phyloP scores from a whole-genome alignment of 176 grass and related monocot genomes.

The Lolium rigidum region DNA sequence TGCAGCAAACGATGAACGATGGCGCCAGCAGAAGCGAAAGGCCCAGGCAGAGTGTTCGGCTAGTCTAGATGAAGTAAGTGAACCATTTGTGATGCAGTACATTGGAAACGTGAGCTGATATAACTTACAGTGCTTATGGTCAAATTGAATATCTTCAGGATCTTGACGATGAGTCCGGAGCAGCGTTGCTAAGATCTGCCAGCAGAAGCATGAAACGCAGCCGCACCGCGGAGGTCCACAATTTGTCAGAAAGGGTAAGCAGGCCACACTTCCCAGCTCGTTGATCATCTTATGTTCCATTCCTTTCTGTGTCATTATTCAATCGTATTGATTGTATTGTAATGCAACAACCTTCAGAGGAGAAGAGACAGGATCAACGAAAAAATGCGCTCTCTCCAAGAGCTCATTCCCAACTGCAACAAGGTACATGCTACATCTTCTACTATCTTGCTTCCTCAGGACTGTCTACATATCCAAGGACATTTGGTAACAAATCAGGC shows the following conservation, averaged over 20 bases:
- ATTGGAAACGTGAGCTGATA: neutral
- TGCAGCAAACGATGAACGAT: constrained; percentile 43
- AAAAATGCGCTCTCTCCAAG: constrained; percentile 53
- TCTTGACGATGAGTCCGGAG: constrained; percentile 60
- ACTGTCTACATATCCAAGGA: neutral
- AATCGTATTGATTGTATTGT: constrained; percentile 6
- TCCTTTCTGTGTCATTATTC: constrained; percentile 2
- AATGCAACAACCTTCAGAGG: constrained; percentile 51
- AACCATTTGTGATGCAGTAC: neutral
- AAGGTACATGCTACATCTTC: constrained; percentile 61
- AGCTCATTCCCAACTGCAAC: constrained; percentile 83
- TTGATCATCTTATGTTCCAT: constrained; percentile 17
- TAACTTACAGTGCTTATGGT: constrained; percentile 8
- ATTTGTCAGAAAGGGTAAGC: constrained; percentile 93
- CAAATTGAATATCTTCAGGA: constrained; percentile 43
- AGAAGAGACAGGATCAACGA: constrained; percentile 61
- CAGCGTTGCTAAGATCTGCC: constrained; percentile 41
- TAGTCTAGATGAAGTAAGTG: constrained; percentile 65
- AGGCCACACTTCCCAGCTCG: neutral
- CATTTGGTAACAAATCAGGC: constrained; percentile 11
- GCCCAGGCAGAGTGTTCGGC: constrained; percentile 53
- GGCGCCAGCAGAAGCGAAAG: constrained; percentile 57
- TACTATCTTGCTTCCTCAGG: constrained; percentile 11
- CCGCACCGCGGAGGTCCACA: constrained; percentile 83
- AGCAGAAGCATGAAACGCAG: constrained; percentile 64